Evolutionary conservation across 768 basidiomycete genomes (phyloP), one percentile per base, ranked within the genome.

Genomic region (Xanthoconium stramineum): DNA sequence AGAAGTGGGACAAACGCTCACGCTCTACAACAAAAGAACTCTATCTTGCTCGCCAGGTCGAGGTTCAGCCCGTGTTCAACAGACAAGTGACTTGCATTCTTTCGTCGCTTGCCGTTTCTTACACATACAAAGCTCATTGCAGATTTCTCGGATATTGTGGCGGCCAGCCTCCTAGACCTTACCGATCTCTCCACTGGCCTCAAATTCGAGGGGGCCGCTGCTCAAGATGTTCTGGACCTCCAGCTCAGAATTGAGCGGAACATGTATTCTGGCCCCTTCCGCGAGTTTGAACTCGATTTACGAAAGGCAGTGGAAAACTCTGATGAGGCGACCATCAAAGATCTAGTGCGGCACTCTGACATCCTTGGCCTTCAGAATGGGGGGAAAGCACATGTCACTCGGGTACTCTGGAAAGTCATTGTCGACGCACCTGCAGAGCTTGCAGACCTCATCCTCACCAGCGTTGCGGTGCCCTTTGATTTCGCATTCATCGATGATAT

Each of bases 11-110:
- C 74, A 99, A 98, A 74, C 83, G 93, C 46, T 94, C 94, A 37
- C 97, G 87, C 42, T 94, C 91, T 2, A 85, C 88, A 20, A 98
- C 91, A n/a, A 98, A 94, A 68, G 97, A 99, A 67, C 80, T 98
- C 6, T 98, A 98, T 72, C 83, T 99, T 19, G 84, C 91, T 45
- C 85, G 97, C 32, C 97, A 98, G 69, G 95, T 99, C 3, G 97
- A 99, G 62, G 91, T 98, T n/a, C 97, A 98, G 65, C 97, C 95
- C 1, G 94, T 95, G 42, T 98, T 98, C 75, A 95, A 98, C 68
- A 79, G 95, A 74, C 93, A 95, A 78, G 91, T 89, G 53, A 52
- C 81, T 68, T n/a, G 35, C 48, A 9, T 36, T 29, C 28, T 52
- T 50, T 48, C 47, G 14, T 49, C 39, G 35, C 36, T 17, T 24